These are phyloP conservation scores for Penstemon newberryi DNA, from an alignment of 257 asterid species.

Conservation along the genomic window DNA sequence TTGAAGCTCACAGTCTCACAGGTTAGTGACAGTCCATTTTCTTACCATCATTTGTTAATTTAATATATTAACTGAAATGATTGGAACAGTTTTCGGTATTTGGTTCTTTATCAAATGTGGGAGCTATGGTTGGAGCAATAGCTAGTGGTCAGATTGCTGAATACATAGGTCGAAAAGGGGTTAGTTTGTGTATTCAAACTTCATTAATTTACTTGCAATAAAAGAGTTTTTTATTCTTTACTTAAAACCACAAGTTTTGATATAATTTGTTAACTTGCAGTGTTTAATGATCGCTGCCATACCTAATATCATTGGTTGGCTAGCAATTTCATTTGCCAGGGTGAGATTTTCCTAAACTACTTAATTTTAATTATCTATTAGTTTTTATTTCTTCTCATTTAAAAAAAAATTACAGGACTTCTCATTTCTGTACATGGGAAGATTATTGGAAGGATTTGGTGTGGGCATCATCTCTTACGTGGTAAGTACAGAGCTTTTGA, in stretches of 20 bases:
- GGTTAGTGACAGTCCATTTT: slow-evolving; percentile 39
- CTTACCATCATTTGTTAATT: slow-evolving; percentile 7
- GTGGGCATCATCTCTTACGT: slow-evolving; percentile 49
- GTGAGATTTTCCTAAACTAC: slow-evolving; percentile 41
- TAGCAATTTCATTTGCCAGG: slow-evolving; percentile 73
- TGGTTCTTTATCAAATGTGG: slow-evolving; percentile 90
- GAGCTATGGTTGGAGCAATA: slow-evolving; percentile 99
- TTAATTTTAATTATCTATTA: not conserved
- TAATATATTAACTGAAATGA: slow-evolving; percentile 22
- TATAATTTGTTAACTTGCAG: slow-evolving; percentile 42
- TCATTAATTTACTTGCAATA: not conserved
- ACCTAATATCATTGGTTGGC: slow-evolving; percentile 98
- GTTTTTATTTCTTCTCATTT: not conserved
- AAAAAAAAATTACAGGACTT: slow-evolving; percentile 24
- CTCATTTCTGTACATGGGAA: slow-evolving; percentile 42
- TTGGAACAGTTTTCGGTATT: slow-evolving; percentile 77
- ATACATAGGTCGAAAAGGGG: slow-evolving; percentile 92
- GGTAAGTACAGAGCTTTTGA: slow-evolving; percentile 26
- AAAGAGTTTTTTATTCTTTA: not conserved
- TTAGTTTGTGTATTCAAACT: slow-evolving; percentile 34
- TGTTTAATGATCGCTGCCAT: slow-evolving; percentile 83
- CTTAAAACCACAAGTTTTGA: slow-evolving; percentile 3
- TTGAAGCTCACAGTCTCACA: slow-evolving; percentile 77
- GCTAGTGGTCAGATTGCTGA: slow-evolving; percentile 98
- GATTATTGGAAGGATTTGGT: slow-evolving; percentile 47